Base-by-base conservation (phyloP, 2,329 filamentous ascomycete genomes). In the Metarhizium brunneum region DNA sequence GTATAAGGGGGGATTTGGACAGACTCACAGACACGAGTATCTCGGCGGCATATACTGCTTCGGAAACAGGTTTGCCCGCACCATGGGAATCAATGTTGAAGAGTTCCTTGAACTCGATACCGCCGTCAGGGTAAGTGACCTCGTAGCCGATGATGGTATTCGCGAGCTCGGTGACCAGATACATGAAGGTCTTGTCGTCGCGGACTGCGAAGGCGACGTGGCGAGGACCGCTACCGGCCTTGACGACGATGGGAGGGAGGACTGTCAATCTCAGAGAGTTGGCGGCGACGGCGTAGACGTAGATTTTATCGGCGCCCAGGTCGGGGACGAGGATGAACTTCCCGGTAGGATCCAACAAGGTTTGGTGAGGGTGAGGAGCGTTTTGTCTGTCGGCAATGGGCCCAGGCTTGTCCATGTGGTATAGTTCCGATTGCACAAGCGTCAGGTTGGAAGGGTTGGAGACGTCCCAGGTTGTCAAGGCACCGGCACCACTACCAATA, bases 271-370 rank as follows among this genome's bases (percentile, higher is more conserved):
- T 73, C 6, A 70, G 64, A 49, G 75, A 74, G 60, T 81, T 69
- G 8, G 52, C 52, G 52, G 55, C 55, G 62, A 86, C 74, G 54
- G 70, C 64, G 66, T 81, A 88, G 56, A 73, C 69, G 59, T 80
- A 82, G 50, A 88, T 68, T 6, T 82, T 63, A 62, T 89, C 86
- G 56, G 79, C 76, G 45, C 86, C 83, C 5, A 91, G 75, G 61
- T 89, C 86, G 1, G 85, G 84, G 8, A 83, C 77, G 8, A 88
- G 63, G 32, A 88, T 62, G 66, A 80, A 89, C n/a, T 73, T 63
- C 6, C 78, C 80, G 2, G 81, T 85, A 6, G 85, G 86, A 65
- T 89, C 86, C 38, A 85, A 65, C 53, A 86, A 66, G n/a, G 80
- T 77, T 64, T 86, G 71, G 68, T 88, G 85, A 18, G 84, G 84